A percentile compares a stretch with the other conserved stretches of the same genome.
Evolutionary conservation across 441 rosid species (phyloP).

Genomic region (Erysimum cheiri): DNA sequence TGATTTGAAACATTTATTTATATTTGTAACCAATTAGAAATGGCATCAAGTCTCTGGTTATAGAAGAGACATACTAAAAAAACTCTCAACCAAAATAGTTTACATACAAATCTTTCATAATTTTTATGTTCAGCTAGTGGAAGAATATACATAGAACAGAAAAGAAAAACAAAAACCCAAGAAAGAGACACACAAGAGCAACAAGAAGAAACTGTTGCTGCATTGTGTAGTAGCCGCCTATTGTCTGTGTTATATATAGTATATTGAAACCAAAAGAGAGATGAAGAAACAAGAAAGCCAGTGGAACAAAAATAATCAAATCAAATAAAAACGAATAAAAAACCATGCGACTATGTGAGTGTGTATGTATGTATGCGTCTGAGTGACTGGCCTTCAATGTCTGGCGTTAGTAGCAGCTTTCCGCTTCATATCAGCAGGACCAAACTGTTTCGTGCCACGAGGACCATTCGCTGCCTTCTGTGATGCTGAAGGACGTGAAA

Average conservation of each 20-base stretch:
- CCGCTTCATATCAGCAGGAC: conserved; percentile 67
- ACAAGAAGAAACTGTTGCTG: conserved; percentile 38
- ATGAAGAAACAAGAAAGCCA: conserved; percentile 30
- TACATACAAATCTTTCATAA: conserved; percentile 30
- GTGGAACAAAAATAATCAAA: conserved; percentile 34
- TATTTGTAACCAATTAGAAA: too few species aligned
- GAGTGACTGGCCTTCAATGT: conserved; percentile 35
- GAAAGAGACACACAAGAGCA: conserved; percentile 22
- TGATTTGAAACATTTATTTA: not conserved
- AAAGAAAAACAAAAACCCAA: conserved; percentile 25
- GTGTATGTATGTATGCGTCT: conserved; percentile 26
- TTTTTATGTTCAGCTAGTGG: conserved; percentile 40
- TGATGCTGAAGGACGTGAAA: conserved; percentile 69
- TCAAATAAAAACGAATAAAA: conserved; percentile 2
- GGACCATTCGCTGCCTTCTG: conserved; percentile 60
- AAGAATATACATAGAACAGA: conserved; percentile 34
- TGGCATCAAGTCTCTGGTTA: too few species aligned
- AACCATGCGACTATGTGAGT: conserved; percentile 1
- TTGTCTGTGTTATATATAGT: conserved; percentile 19
- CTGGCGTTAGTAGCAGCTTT: conserved; percentile 50
- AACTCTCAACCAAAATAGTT: too few species aligned
- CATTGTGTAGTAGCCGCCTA: conserved; percentile 38
- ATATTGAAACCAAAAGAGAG: conserved; percentile 21
- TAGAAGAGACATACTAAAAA: not conserved
- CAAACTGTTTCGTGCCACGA: conserved; percentile 61